A percentile compares a stretch with the other conserved stretches of the same genome.
phyloP scores from a whole-genome alignment of 2,329 filamentous ascomycete species.

The Aspergillus versicolor region DNA sequence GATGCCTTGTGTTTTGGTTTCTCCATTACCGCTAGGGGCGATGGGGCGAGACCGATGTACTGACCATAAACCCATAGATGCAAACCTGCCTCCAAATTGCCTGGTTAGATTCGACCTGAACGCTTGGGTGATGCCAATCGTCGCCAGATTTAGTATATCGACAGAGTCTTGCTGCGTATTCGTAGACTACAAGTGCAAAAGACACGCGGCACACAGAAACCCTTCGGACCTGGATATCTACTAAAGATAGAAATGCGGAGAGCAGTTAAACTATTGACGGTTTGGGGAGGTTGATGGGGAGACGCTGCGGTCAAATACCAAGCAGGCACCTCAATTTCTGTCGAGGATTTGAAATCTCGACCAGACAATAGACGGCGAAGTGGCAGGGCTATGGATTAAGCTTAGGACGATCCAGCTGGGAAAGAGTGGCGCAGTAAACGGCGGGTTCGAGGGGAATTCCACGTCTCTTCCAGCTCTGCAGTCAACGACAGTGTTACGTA shows the following conservation, averaged over 20 bases:
- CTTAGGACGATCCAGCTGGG: not conserved
- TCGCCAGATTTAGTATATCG: not conserved
- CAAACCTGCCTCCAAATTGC: not conserved
- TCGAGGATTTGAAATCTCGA: not conserved
- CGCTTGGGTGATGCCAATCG: not conserved
- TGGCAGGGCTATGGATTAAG: not conserved
- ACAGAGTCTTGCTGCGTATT: not conserved
- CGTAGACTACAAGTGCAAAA: not conserved
- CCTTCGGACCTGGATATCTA: not conserved
- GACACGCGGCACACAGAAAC: not conserved
- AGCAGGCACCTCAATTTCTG: conserved; percentile 12
- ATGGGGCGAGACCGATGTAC: not conserved
- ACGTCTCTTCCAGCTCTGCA: not conserved
- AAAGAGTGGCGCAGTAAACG: conserved; percentile 1
- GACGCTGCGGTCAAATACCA: conserved; percentile 11
- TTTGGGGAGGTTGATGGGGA: not conserved
- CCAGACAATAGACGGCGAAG: not conserved
- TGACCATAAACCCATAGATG: not conserved
- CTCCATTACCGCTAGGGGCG: not conserved
- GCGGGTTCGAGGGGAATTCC: not conserved
- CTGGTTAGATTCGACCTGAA: not conserved
- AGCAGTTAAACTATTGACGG: not conserved
- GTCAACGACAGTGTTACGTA: not conserved
- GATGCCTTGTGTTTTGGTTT: not conserved
- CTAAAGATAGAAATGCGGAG: conserved; percentile 8